Evolutionary conservation across 495 filamentous ascomycete genomes (phyloP), one percentile per base, ranked within the genome.

Genomic region (Saxophila tyrrhenica): DNA sequence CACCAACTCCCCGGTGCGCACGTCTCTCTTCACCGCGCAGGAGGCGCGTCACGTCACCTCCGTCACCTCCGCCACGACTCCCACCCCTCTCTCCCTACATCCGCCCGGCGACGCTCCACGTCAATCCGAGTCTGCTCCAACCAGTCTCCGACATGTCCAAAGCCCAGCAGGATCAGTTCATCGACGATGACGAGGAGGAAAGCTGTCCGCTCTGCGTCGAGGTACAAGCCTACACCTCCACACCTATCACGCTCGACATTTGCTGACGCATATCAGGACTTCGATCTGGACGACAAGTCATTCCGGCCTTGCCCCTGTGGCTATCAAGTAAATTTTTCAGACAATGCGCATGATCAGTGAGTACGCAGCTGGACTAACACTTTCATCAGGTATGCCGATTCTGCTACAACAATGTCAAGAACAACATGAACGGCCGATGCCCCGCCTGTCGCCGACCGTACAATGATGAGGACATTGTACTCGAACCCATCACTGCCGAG

Each of bases 371-470:
- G n/a, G n/a, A n/a, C n/a, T n/a, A n/a, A n/a, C n/a, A n/a, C n/a
- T n/a, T 10, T 9, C n/a, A 16, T 5, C 56, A 98, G 91, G 87
- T 99, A 64, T 99, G 94, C 69, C 94, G 96, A 74, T 99, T 99
- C 72, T 99, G 94, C 70, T 97, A 85, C 74, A 95, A 99, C 73
- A 97, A 97, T 62, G 92, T 99, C 69, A 91, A 88, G 69, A 87
- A 83, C 54, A 95, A 90, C 58, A 84, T 95, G 77, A 95, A 95
- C 66, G 89, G 89, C 35, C 74, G 94, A 25, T 99, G 94, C 71
- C 94, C 94, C 16, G 94, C 95, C 64, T 99, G 94, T 70, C 82
- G 94, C 64, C 78, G 94, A 61, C 79, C 85, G 17, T 99, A 99
- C 66, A 87, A 95, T 68, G 94, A 99, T 50, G 87, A 90, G 66